Evolutionary conservation across 345 rosid species (phyloP).

Genomic region (Draba incana): DNA sequence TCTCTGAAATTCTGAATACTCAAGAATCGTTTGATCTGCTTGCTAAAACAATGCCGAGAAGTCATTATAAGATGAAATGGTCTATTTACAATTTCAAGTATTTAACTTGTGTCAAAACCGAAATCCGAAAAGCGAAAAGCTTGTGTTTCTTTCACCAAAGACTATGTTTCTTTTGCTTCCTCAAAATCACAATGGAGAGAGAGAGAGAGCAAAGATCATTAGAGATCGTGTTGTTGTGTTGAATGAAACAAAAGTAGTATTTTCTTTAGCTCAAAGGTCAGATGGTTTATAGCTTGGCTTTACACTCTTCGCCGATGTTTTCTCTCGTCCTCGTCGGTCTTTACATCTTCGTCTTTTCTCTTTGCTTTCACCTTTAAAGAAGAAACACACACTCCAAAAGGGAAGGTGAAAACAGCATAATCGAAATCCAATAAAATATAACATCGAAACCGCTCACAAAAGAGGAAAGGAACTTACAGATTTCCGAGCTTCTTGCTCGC

Average conservation of each 20-base stretch:
- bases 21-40: neutral
- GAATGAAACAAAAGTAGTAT: no score
- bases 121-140: neutral
- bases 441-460: neutral
- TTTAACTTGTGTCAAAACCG: neutral
- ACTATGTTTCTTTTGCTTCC: no score
- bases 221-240: neutral
- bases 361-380: slow-evolving; percentile 45
- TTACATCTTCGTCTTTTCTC: slow-evolving; percentile 46
- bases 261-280: no score
- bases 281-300: slow-evolving; percentile 50
- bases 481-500: slow-evolving; percentile 79
- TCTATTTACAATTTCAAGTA: neutral
- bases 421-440: neutral
- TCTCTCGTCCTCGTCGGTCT: slow-evolving; percentile 33
- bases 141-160: no score
- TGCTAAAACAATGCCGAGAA: neutral
- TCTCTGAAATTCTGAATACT: neutral
- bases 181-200: neutral
- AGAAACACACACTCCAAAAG: neutral
- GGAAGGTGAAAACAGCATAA: neutral
- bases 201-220: neutral
- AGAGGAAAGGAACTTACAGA: slow-evolving; percentile 47
- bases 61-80: neutral
- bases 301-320: slow-evolving; percentile 35